Evolutionary conservation across 768 basidiomycete genomes (phyloP).

Genomic region (Auricularia sp.): DNA sequence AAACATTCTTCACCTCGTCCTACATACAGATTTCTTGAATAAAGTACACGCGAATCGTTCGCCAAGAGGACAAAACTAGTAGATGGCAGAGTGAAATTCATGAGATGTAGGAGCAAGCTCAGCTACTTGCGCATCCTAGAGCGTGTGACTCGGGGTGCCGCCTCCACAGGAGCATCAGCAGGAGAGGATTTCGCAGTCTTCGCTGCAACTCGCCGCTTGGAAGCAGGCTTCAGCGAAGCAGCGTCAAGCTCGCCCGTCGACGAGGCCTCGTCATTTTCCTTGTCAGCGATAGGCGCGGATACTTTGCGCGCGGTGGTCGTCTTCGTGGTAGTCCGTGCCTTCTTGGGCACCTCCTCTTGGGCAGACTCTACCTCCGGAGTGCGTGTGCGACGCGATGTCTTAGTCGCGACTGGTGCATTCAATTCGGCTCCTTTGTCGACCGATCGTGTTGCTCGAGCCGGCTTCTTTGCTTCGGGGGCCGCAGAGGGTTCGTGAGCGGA

Average conservation of each 20-base stretch:
- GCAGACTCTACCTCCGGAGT: not conserved
- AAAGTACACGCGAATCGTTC: too few relatives aligned
- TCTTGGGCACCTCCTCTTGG: not conserved
- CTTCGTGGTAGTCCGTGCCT: not conserved
- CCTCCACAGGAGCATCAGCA: not conserved
- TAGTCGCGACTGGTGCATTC: too few relatives aligned
- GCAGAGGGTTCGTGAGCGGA: too few relatives aligned
- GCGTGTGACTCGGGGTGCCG: not conserved
- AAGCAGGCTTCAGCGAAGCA: not conserved
- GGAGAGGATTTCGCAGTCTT: not conserved
- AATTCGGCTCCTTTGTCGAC: too few relatives aligned
- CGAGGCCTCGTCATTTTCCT: constrained; percentile 1
- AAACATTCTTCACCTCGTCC: too few relatives aligned
- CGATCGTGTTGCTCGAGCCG: too few relatives aligned
- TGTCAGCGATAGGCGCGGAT: not conserved
- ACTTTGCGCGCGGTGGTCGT: not conserved
- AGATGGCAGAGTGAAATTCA: not conserved
- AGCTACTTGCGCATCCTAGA: not conserved
- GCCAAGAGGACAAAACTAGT: not conserved
- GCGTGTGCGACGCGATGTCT: not conserved
- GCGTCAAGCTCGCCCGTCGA: not conserved
- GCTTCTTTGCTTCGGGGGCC: too few relatives aligned
- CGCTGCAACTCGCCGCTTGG: not conserved
- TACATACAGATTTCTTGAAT: too few relatives aligned
- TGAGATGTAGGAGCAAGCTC: not conserved